Conservation (phyloP, 2,329 filamentous ascomycete genomes). For the Coniochaeta sp. region DNA sequence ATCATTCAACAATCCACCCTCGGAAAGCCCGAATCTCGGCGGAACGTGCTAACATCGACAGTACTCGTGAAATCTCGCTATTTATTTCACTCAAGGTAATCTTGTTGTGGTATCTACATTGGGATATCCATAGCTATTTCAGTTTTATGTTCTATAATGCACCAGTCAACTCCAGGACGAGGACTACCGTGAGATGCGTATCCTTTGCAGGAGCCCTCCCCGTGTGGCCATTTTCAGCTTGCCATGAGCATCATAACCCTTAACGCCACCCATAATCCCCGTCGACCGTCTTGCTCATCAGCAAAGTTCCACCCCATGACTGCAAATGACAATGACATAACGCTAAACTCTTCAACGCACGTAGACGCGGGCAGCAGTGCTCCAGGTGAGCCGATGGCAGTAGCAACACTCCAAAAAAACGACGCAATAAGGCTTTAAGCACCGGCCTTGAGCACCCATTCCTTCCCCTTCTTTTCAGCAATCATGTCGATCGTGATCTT, state of each 20-base stretch:
- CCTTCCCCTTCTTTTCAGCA: conserved; percentile 55
- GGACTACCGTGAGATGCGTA: not conserved
- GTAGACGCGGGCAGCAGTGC: not conserved
- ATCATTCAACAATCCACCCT: no score
- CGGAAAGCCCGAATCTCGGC: not conserved
- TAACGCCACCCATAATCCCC: not conserved
- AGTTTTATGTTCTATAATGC: not conserved
- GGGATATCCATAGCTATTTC: not conserved
- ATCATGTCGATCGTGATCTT: conserved; percentile 61
- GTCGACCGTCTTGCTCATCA: no score
- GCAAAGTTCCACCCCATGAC: not conserved
- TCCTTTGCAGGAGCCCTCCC: not conserved
- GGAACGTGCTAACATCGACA: not conserved
- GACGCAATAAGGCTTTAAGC: not conserved
- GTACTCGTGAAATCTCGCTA: no score
- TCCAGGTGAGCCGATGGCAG: not conserved
- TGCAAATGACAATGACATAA: not conserved
- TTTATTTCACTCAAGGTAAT: no score
- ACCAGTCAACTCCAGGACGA: no score
- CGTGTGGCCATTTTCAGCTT: not conserved
- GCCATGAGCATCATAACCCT: not conserved
- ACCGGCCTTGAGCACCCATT: conserved; percentile 44
- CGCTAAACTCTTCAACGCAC: not conserved
- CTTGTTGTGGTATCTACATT: no score
- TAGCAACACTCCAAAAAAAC: not conserved